These are phyloP conservation scores for Starmerella vaccinii DNA, from an alignment of 805 yeast genomes.

Conservation along the genomic window DNA sequence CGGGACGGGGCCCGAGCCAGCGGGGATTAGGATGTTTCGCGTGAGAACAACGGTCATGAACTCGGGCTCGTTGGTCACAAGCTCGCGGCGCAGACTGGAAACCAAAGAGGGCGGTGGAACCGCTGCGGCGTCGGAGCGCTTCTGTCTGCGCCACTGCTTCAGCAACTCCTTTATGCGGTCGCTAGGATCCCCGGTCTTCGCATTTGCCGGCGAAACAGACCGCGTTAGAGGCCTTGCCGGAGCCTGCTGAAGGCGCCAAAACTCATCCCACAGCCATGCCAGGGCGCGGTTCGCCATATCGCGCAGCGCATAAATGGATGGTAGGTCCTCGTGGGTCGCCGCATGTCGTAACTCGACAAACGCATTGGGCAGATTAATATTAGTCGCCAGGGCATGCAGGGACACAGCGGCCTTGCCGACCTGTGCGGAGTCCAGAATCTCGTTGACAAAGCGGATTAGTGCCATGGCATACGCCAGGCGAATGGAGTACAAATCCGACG, in stretches of 20 bases:
- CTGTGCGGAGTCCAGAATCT: slow-evolving; percentile 77
- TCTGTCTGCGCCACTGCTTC: slow-evolving; percentile 39
- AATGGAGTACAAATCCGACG: slow-evolving; percentile 23
- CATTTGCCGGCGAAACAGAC: background rate
- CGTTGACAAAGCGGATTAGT: slow-evolving; percentile 78
- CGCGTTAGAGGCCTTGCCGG: background rate
- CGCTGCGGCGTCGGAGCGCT: slow-evolving; percentile 39
- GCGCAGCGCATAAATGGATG: slow-evolving; percentile 59
- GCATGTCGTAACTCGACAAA: slow-evolving; percentile 86
- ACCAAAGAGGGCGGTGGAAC: slow-evolving; percentile 7
- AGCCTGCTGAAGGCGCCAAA: slow-evolving; percentile 43
- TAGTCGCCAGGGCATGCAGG: slow-evolving; percentile 59
- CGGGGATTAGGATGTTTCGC: slow-evolving; percentile 23
- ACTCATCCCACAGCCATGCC: slow-evolving; percentile 61
- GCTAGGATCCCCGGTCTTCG: background rate
- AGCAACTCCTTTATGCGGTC: slow-evolving; percentile 32
- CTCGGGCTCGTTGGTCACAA: slow-evolving; percentile 6
- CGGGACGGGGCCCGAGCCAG: slow-evolving; percentile 6
- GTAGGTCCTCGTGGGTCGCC: slow-evolving; percentile 82
- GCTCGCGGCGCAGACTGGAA: slow-evolving; percentile 1
- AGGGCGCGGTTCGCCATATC: slow-evolving; percentile 51
- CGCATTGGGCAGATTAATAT: slow-evolving; percentile 57
- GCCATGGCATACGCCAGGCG: slow-evolving; percentile 33
- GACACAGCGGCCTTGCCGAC: slow-evolving; percentile 70
- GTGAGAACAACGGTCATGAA: slow-evolving; percentile 18